These are phyloP conservation scores for Chenopodium berlandieri DNA, from an alignment of 148 eudicot species.

Conservation along the genomic window DNA sequence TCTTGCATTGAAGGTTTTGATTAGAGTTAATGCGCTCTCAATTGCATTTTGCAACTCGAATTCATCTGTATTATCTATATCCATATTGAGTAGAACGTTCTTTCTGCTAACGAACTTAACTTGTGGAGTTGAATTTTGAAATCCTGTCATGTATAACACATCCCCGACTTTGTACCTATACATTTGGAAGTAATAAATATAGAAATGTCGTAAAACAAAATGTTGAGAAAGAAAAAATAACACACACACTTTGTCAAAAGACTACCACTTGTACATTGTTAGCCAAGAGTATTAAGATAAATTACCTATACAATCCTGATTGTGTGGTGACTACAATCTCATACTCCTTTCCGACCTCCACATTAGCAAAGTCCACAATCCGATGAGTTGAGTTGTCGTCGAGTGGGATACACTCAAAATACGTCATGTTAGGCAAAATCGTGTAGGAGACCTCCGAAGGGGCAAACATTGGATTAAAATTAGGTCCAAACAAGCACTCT, in stretches of 20 bases:
- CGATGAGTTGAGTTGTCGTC: slow-evolving; percentile 37
- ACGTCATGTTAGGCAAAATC: slow-evolving; percentile 79
- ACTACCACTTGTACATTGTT: no score
- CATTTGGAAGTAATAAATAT: background rate
- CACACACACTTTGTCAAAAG: no score
- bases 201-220: no score
- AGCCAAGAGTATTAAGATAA: background rate
- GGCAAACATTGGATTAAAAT: slow-evolving; percentile 54
- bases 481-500: slow-evolving; percentile 72
- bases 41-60: slow-evolving; percentile 46
- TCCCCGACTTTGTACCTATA: slow-evolving; percentile 73
- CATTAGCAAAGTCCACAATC: slow-evolving; percentile 53
- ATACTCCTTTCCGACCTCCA: slow-evolving; percentile 64
- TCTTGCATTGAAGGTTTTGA: slow-evolving; percentile 26
- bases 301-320: slow-evolving; percentile 55
- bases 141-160: slow-evolving; percentile 58
- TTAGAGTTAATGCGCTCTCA: slow-evolving; percentile 36
- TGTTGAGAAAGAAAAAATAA: no score
- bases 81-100: slow-evolving; percentile 63
- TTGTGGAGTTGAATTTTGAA: slow-evolving; percentile 70
- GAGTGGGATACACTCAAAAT: slow-evolving; percentile 78
- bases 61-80: slow-evolving; percentile 55
- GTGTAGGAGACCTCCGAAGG: slow-evolving; percentile 77
- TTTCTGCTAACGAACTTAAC: slow-evolving; percentile 66
- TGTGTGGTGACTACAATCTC: slow-evolving; percentile 77